Evolutionary conservation across 1,284 basidiomycete species (phyloP).

Genomic region (Phellinidium pouzarii): DNA sequence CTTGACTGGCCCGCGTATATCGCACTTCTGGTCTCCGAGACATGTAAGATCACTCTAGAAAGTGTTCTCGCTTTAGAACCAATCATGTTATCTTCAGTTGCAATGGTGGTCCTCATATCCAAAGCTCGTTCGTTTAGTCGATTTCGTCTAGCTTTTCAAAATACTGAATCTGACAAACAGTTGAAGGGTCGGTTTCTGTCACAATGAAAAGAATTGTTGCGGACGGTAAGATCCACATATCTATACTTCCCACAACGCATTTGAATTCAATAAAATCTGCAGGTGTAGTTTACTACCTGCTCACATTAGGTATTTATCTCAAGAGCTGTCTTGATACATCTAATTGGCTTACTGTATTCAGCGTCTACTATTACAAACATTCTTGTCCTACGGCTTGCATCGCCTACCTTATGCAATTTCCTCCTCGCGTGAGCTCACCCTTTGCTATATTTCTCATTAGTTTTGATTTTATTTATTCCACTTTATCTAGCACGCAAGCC

Average conservation of each 20-base stretch:
- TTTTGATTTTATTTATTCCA: not conserved
- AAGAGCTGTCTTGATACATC: not conserved
- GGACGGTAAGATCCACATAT: not conserved
- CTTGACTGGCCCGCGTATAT: not conserved
- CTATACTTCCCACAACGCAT: not conserved
- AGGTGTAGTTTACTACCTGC: not conserved
- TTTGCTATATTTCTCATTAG: not conserved
- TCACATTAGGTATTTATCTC: not conserved
- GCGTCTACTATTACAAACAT: not conserved
- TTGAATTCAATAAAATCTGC: not conserved
- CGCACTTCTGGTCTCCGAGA: slow-evolving; percentile 5
- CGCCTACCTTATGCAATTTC: not conserved
- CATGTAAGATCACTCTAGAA: not conserved
- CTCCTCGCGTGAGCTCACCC: not conserved
- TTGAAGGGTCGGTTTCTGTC: not conserved
- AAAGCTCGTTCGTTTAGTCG: not conserved
- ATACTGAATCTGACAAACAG: not conserved
- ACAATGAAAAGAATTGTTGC: not conserved
- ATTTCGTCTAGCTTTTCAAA: not conserved
- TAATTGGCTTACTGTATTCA: not conserved
- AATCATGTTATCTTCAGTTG: not conserved
- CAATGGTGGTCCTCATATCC: not conserved
- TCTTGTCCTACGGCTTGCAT: not conserved
- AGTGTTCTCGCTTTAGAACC: not conserved
- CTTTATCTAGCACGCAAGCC: not conserved